These are phyloP conservation scores for Cupressus sempervirens DNA, from an alignment of 75 land plant genomes.

Conservation along the genomic window DNA sequence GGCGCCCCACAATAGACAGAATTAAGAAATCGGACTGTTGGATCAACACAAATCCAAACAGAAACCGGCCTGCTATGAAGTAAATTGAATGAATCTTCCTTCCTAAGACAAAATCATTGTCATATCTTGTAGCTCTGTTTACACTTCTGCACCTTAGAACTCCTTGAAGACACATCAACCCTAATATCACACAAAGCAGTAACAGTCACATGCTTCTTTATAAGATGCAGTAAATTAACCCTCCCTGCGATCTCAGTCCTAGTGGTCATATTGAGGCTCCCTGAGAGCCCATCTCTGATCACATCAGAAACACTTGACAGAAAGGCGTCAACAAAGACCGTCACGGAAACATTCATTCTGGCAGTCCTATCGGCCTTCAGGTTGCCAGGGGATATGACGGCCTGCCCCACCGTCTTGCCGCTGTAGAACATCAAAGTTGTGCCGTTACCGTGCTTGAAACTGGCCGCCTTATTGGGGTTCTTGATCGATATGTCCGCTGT, in stretches of 20 bases:
- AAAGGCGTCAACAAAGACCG: conserved; percentile 17
- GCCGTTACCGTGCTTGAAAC: conserved; percentile 34
- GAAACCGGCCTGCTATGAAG: too few relatives aligned
- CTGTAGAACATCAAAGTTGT: conserved; percentile 19
- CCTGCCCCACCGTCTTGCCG: conserved; percentile 23
- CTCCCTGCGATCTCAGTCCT: conserved; percentile 27
- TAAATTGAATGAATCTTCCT: too few relatives aligned
- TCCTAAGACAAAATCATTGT: not conserved
- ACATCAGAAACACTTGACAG: conserved; percentile 12
- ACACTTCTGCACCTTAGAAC: conserved; percentile 3
- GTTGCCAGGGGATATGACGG: conserved; percentile 22
- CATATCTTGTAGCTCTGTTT: conserved; percentile 11
- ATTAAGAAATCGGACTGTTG: too few relatives aligned
- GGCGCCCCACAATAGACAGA: too few relatives aligned
- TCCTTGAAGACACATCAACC: conserved; percentile 4
- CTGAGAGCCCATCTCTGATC: conserved; percentile 13
- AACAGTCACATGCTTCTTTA: conserved; percentile 35
- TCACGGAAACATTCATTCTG: conserved; percentile 22
- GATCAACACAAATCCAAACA: too few relatives aligned
- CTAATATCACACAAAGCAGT: conserved; percentile 28
- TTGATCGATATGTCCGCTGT: conserved; percentile 27
- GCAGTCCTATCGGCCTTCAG: conserved; percentile 22
- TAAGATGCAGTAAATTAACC: conserved; percentile 27
- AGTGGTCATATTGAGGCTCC: conserved; percentile 17
- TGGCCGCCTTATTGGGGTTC: conserved; percentile 37